Evolutionary conservation across 2,329 filamentous ascomycete species (phyloP), one percentile per base, ranked within the genome.

Genomic region (Aspergillus sp.): DNA sequence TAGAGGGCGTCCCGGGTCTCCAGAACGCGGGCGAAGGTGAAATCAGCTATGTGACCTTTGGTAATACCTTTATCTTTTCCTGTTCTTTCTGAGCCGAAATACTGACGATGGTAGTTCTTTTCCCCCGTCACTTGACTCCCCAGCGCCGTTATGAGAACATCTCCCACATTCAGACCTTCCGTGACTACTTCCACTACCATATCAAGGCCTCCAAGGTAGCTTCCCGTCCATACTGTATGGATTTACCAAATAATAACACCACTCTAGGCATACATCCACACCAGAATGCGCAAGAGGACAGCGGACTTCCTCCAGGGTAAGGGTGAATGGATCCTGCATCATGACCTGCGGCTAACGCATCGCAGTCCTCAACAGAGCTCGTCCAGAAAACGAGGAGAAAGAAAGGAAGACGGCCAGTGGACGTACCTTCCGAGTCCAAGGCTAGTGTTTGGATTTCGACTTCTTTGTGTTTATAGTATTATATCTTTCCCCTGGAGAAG

Each of bases 181-280:
- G 93, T 55, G 93, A 98, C 66, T 98, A 98, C 71, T 98, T 99
- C 78, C 93, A 99, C 70, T 99, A 99, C 69, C 93, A 98, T 71
- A 98, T 98, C 73, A 98, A 98, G 74, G 94, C 93, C 28, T 96
- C 90, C 50, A 98, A 98, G 77, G 81, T 83, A 67, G 27, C 12
- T 32, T 27, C 11, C 5, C 30, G 41, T 33, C n/a, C 19, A 40
- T 35, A 4, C 9, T 7, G 10, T 26, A 26, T 2, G 38, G 10
- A 12, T 28, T 28, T 33, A 44, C 35, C 44, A 28, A 45, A 35
- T n/a, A 31, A 52, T 40, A 38, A 45, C 43, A 28, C 37, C 26
- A 9, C n/a, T 40, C 12, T 52, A 84, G 81, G 93, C 94, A 42
- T 98, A 96, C 64, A 98, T 98, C 54, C 93, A 98, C 77, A 94